Percentiles rank a stretch among this genome's conserved stretches.
These are phyloP conservation scores for Capsicum pubescens DNA, from an alignment of 257 asterid genomes.

Conservation along the genomic window DNA sequence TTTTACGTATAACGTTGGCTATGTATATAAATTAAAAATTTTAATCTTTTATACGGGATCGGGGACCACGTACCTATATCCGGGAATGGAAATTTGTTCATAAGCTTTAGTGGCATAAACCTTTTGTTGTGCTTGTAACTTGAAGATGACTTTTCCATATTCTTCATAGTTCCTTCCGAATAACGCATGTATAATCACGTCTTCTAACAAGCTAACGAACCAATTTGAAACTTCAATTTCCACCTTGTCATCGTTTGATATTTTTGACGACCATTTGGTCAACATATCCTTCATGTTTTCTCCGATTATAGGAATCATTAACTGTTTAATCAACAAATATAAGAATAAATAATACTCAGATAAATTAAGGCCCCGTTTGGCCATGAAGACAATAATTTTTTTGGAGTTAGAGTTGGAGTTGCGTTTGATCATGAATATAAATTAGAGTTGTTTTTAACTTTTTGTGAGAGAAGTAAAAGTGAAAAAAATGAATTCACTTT, in stretches of 20 bases:
- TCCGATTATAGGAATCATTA: constrained; percentile 79
- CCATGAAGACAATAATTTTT: too few relatives aligned
- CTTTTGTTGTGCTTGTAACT: constrained; percentile 84
- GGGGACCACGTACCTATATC: constrained; percentile 54
- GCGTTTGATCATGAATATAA: too few relatives aligned
- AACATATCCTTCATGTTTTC: constrained; percentile 66
- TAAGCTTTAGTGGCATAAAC: constrained; percentile 79
- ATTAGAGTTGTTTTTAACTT: too few relatives aligned
- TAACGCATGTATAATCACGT: constrained; percentile 66
- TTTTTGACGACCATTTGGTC: constrained; percentile 58
- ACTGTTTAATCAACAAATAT: constrained; percentile 35
- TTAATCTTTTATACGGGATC: not conserved
- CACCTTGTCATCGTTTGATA: constrained; percentile 52
- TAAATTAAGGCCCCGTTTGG: not conserved
- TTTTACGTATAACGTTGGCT: not conserved
- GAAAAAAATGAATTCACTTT: too few relatives aligned
- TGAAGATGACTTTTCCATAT: constrained; percentile 66
- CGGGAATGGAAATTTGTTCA: constrained; percentile 76
- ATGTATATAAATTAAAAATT: not conserved
- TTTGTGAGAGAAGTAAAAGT: too few relatives aligned
- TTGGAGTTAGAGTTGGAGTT: too few relatives aligned
- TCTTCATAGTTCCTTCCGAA: constrained; percentile 80
- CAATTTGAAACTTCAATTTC: constrained; percentile 76
- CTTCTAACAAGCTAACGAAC: constrained; percentile 72
- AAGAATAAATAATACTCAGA: too few relatives aligned